Base-by-base conservation (phyloP, 78 protist genomes). In the Paulinella micropora region DNA sequence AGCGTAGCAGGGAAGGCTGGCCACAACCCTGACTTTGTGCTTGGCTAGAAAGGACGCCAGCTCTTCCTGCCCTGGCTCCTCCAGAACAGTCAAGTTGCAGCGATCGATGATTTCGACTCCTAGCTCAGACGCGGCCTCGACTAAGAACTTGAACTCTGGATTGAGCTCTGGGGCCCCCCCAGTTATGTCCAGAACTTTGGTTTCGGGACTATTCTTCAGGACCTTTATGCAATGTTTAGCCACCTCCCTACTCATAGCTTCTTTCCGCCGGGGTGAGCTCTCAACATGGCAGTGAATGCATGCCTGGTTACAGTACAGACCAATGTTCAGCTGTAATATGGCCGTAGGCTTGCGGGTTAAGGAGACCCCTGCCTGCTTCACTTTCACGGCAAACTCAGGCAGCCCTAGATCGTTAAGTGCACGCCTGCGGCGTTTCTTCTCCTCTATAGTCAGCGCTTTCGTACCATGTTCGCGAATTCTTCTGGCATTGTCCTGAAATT, bases 281-380 rank as follows among this genome's bases (percentile, higher is more conserved):
- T 89, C 91, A 6, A 89, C 91, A 69, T 89, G 91, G 88, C 91
- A 89, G 85, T 89, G 91, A 6, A 28, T 85, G 88, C 91, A 89
- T 31, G 91, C 91, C 51, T 83, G 91, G 88, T 89, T 89, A 64
- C 91, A 89, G 83, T 84, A 83, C 51, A 89, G n/a, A 2, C 91
- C 91, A 38, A 89, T 40, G 85, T 89, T 89, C 41, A 89, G 31
- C 91, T 89, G 91, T 1, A 89, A 34, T 9, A 69, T 84, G 79
- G 83, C 2, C 34, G 9, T 0, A 2, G 29, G 28, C 38, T 51
- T 34, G 2, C 29, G 1, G 9, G 4, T 34, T 34, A 0, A 0
- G n/a, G 79, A 4, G 83, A 40, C 26, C 1, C 40, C 79, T 0
- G 6, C 26, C 23, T 40, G 29, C 0, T 34, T 81, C 34, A 89